Conservation (phyloP, 192 early-diverging fungal genomes). For the Gigaspora rosea region DNA sequence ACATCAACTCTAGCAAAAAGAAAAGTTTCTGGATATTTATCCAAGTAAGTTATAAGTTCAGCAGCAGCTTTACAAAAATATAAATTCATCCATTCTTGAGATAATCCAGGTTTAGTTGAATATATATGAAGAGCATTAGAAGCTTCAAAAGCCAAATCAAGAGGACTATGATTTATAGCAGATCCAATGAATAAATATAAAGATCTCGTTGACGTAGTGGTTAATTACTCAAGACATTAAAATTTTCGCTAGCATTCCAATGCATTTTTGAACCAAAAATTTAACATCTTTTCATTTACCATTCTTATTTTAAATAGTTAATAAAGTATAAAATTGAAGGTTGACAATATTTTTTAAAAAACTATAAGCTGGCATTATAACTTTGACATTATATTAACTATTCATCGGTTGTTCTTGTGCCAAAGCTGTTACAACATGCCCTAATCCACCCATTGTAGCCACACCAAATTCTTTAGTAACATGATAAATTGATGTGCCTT, state of each 20-base stretch:
- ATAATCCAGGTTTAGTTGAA: constrained; percentile 48
- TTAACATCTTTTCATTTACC: constrained; percentile 35
- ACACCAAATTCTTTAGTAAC: constrained; percentile 61
- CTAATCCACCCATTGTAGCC: constrained; percentile 57
- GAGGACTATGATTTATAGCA: constrained; percentile 40
- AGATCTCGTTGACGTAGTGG: constrained; percentile 27
- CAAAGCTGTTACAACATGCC: constrained; percentile 54
- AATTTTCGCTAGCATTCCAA: constrained; percentile 29
- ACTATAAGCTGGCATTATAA: constrained; percentile 55
- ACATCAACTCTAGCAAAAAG: constrained; percentile 45
- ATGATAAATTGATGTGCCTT: constrained; percentile 51
- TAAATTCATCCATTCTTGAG: constrained; percentile 59
- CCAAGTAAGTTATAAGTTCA: constrained; percentile 46
- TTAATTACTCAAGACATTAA: background rate
- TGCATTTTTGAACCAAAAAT: constrained; percentile 43
- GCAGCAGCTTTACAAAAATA: constrained; percentile 59
- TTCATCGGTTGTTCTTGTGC: constrained; percentile 47
- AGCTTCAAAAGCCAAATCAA: constrained; percentile 47
- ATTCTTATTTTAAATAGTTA: constrained; percentile 41
- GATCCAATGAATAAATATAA: constrained; percentile 56
- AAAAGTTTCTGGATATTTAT: constrained; percentile 46
- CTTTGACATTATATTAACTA: constrained; percentile 41
- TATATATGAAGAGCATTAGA: constrained; percentile 48
- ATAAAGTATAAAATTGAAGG: constrained; percentile 31
- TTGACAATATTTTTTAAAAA: constrained; percentile 38